Conservation (phyloP, 805 yeast species). For the Kluyveromyces dobzhanskii region DNA sequence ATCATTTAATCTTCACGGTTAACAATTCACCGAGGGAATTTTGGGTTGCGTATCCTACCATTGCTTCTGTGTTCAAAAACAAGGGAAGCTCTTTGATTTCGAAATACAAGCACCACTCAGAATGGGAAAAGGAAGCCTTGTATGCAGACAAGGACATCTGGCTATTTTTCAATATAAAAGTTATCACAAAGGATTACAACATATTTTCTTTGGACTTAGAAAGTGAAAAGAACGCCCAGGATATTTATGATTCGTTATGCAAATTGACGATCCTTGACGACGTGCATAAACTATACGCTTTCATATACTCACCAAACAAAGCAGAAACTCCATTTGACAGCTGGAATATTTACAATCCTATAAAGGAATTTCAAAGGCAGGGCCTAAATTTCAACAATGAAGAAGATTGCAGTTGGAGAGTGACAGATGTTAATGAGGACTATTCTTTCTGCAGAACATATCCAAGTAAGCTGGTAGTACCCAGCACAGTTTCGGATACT, state of each 20-base stretch:
- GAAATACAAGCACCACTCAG: slow-evolving; percentile 16
- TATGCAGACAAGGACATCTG: slow-evolving; percentile 25
- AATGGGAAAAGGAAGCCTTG: slow-evolving; percentile 8
- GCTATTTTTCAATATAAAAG: slow-evolving; percentile 46
- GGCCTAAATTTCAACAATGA: slow-evolving; percentile 37
- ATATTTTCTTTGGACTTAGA: slow-evolving; percentile 69
- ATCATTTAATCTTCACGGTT: slow-evolving; percentile 60
- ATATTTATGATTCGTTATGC: slow-evolving; percentile 66
- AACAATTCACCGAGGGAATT: slow-evolving; percentile 45
- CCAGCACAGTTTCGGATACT: slow-evolving; percentile 70
- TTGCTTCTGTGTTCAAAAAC: slow-evolving; percentile 50
- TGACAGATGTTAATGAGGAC: slow-evolving; percentile 52
- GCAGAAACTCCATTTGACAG: slow-evolving; percentile 57
- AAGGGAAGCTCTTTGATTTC: slow-evolving; percentile 41
- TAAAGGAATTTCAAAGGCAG: slow-evolving; percentile 64
- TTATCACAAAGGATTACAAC: slow-evolving; percentile 80
- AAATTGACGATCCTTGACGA: slow-evolving; percentile 49
- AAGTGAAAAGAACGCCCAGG: slow-evolving; percentile 49
- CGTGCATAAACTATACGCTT: slow-evolving; percentile 66
- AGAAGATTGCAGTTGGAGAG: slow-evolving; percentile 50
- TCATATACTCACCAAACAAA: slow-evolving; percentile 65
- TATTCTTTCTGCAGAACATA: slow-evolving; percentile 69
- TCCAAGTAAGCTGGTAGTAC: slow-evolving; percentile 62
- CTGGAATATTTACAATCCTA: slow-evolving; percentile 63
- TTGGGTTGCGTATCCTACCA: slow-evolving; percentile 89